Conservation (phyloP, 2,329 filamentous ascomycete genomes). For the Arthrobotrys musiformis region DNA sequence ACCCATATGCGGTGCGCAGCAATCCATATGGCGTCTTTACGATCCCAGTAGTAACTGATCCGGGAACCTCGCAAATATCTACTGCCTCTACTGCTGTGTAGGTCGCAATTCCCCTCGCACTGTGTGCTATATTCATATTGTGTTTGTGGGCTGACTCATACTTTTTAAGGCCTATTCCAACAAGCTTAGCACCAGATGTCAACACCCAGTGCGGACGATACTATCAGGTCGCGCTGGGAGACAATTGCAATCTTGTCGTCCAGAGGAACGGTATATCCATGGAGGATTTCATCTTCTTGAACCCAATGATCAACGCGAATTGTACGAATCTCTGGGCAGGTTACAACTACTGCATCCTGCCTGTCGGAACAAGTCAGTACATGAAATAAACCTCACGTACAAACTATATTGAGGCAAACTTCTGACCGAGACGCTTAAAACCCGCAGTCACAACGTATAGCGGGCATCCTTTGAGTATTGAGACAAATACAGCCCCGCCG, state of each 20-base stretch:
- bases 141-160: conserved; percentile 4
- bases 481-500: conserved; percentile 33
- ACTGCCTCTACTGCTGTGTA: conserved; percentile 43
- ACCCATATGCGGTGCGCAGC: not conserved
- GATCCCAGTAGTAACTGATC: conserved; percentile 30
- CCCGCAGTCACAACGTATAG: conserved; percentile 53
- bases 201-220: conserved; percentile 60
- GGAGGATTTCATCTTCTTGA: conserved; percentile 43
- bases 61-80: conserved; percentile 38
- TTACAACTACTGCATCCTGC: conserved; percentile 61
- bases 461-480: conserved; percentile 44
- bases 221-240: conserved; percentile 60
- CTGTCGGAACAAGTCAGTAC: conserved; percentile 60
- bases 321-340: conserved; percentile 55
- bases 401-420: conserved; percentile 2
- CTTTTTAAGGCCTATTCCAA: conserved; percentile 57
- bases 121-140: conserved; percentile 3
- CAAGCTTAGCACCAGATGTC: conserved; percentile 58
- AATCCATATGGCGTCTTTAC: conserved; percentile 42
- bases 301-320: conserved; percentile 41
- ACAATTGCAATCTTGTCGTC: conserved; percentile 62
- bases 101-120: not conserved
- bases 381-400: conserved; percentile 13
- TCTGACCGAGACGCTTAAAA: conserved; percentile 4
- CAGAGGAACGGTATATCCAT: conserved; percentile 58